Percentiles rank a stretch among this genome's conserved stretches.
Evolutionary conservation across 2,329 filamentous ascomycete genomes (phyloP).

Genomic region (Chlorencoelia australis): DNA sequence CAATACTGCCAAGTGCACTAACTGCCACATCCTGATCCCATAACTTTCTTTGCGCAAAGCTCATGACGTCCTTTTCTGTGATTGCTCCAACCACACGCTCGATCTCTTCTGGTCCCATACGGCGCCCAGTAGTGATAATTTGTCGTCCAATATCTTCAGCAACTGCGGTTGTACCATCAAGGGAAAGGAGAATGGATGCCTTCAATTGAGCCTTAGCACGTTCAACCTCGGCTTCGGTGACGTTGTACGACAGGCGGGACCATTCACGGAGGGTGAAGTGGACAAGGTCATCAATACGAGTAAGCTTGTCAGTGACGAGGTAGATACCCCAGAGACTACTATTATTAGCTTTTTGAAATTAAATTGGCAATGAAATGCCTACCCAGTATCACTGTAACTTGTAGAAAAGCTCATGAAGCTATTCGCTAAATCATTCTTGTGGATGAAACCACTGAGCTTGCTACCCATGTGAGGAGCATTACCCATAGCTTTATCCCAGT

Average conservation of each 20-base stretch:
- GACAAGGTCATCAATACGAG: conserved; percentile 83
- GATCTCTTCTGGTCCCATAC: conserved; percentile 85
- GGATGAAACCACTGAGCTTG: conserved; percentile 92
- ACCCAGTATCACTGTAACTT: conserved; percentile 99
- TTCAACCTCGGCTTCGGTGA: conserved; percentile 85
- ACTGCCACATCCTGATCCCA: conserved; percentile 97
- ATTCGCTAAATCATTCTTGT: conserved; percentile 92
- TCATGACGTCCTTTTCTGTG: conserved; percentile 93
- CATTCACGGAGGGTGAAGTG: conserved; percentile 98
- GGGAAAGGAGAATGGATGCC: conserved; percentile 91
- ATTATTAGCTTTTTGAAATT: conserved; percentile 27
- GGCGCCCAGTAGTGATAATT: conserved; percentile 92
- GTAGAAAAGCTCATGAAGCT: conserved; percentile 99
- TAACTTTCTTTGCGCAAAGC: conserved; percentile 86
- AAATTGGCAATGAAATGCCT: conserved; percentile 31
- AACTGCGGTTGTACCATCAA: conserved; percentile 93
- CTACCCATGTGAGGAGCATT: conserved; percentile 95
- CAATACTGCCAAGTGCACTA: conserved; percentile 85
- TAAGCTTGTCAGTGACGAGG: conserved; percentile 83
- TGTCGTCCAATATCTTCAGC: conserved; percentile 98
- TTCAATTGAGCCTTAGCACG: conserved; percentile 99
- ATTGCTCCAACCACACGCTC: conserved; percentile 84
- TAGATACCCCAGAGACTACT: conserved; percentile 98
- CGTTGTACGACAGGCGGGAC: conserved; percentile 85
- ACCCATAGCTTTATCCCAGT: conserved; percentile 99